A percentile compares a stretch with the other conserved stretches of the same genome.
These are phyloP conservation scores for Rhynchospora breviuscula DNA, from an alignment of 176 grass and related monocot genomes.

Conservation along the genomic window DNA sequence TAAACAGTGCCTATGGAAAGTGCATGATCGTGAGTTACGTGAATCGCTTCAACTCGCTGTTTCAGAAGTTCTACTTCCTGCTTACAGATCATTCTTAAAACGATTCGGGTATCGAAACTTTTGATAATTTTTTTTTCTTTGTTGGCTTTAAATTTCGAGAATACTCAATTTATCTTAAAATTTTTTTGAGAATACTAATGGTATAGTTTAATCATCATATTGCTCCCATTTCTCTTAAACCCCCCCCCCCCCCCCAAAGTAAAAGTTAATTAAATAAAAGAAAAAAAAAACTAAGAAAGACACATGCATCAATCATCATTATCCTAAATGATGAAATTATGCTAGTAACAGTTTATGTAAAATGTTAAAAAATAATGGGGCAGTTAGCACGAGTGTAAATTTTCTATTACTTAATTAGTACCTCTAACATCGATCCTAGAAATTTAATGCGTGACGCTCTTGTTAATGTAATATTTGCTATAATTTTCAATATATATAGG, in stretches of 20 bases:
- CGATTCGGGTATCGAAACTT: slow-evolving; percentile 43
- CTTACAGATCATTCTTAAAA: slow-evolving; percentile 67
- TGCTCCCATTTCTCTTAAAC: no score
- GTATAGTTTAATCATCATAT: background rate
- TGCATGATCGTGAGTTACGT: slow-evolving; percentile 57
- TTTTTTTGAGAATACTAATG: background rate
- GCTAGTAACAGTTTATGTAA: background rate
- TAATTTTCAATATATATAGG: background rate
- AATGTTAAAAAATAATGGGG: background rate
- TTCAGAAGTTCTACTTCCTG: slow-evolving; percentile 65
- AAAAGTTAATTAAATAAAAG: background rate
- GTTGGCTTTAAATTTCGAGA: background rate
- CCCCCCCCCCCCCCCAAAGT: no score
- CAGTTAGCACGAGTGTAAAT: background rate
- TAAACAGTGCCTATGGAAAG: slow-evolving; percentile 48
- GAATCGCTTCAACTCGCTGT: slow-evolving; percentile 47
- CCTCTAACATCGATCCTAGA: background rate
- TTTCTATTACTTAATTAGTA: background rate
- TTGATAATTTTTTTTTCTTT: background rate
- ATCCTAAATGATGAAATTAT: background rate
- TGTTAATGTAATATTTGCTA: background rate
- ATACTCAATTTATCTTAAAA: no score
- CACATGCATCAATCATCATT: background rate
- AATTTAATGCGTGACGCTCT: background rate
- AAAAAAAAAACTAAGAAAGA: background rate